Base-by-base conservation (phyloP, 495 filamentous ascomycete genomes). In the Hypoxylon subgilvum region DNA sequence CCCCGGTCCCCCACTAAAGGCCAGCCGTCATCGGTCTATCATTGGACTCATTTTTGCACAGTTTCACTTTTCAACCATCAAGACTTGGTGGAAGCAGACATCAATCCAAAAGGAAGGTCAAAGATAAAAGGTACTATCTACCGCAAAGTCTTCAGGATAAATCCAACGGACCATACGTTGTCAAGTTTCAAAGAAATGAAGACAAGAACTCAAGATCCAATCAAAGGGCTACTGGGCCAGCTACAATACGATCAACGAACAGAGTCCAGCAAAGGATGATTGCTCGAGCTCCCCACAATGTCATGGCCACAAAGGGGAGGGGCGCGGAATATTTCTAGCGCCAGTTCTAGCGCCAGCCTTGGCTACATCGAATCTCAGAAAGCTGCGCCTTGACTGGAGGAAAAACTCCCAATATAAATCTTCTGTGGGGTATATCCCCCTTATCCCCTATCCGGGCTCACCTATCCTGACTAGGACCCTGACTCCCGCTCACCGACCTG, bases 351-450 rank as follows among this genome's bases (percentile, higher is more conserved):
- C 23, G 39, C 40, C 16, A 17, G 22, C 48, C 48, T 47, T 57
- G 34, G 47, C 47, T 43, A 30, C 28, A 52, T 63, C 25, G 48
- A 47, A 57, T 35, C 41, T 36, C n/a, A 17, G n/a, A 56, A 27
- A 27, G 1, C 40, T 27, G 27, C 25, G 10, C 40, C 44, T 41
- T 50, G 2, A 64, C 61, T 64, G 61, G 61, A 59, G 61, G 61
- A 64, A 64, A 64, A 64, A 58, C 54, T 57, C 35, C 28, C 22
- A 58, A 34, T 54, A 44, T 54, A 31, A 42, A 54, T 64, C 36
- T 54, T 64, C 61, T 54, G 61, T 51, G 19, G 14, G 32, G 48
- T 42, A 32, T 58, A 55, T 58, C 18, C 53, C 54, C 22, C 38
- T 32, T 58, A 55, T 58, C 18, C 53, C 54, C 22, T 41, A 58